These are phyloP conservation scores for Trypanosoma platydactyli DNA, from an alignment of 208 protist species.

Conservation along the genomic window DNA sequence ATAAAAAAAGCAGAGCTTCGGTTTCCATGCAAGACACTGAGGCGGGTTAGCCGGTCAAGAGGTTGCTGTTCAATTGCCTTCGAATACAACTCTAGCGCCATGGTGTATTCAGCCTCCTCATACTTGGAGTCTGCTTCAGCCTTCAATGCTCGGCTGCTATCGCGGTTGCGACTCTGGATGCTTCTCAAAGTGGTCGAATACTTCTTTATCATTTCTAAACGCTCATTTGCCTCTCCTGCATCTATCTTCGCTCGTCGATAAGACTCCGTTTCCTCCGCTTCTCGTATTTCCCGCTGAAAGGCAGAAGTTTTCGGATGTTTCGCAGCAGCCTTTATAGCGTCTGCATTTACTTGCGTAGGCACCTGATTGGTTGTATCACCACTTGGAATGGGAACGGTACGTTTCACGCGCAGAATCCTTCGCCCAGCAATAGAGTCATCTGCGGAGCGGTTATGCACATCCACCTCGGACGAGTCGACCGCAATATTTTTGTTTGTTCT, in stretches of 20 bases:
- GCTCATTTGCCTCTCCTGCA: constrained; percentile 13
- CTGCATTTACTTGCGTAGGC: neutral
- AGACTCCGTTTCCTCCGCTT: constrained; percentile 43
- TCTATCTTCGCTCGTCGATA: constrained; percentile 18
- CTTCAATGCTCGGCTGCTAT: constrained; percentile 71
- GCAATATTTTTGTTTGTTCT: neutral
- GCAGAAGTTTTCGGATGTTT: neutral
- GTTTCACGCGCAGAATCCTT: constrained; percentile 34
- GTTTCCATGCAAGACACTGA: constrained; percentile 82
- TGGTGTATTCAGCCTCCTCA: constrained; percentile 76
- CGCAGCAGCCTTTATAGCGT: constrained; percentile 16
- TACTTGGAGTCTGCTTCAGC: constrained; percentile 85
- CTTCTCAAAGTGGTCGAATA: constrained; percentile 4
- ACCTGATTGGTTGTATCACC: neutral
- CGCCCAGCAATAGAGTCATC: constrained; percentile 32
- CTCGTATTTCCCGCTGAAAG: constrained; percentile 27
- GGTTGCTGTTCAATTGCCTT: constrained; percentile 77
- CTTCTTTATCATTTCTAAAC: constrained; percentile 28
- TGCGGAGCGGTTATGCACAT: neutral
- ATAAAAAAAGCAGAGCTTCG: constrained; percentile 89
- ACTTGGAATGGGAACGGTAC: constrained; percentile 2
- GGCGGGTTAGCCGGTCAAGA: constrained; percentile 52
- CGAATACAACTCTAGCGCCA: constrained; percentile 82
- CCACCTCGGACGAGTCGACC: constrained; percentile 4
- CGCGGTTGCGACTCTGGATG: constrained; percentile 16